A percentile compares a stretch with the other conserved stretches of the same genome.
Evolutionary conservation across 1,139 yeast genomes (phyloP).

Genomic region (Schizosaccharomyces versatilis): DNA sequence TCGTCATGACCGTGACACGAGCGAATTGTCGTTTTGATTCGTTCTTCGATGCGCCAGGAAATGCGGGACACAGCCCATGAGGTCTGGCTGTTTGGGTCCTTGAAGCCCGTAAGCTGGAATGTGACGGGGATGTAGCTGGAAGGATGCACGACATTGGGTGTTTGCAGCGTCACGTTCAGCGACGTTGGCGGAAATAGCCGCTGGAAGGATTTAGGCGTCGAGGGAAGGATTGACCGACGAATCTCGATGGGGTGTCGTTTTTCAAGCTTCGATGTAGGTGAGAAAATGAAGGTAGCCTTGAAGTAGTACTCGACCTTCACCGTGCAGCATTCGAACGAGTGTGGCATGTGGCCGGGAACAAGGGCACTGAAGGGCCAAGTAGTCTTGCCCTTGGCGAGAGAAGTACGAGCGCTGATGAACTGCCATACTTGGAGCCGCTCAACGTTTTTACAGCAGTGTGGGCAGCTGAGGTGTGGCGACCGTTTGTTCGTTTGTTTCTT

Average conservation of each 20-base stretch:
- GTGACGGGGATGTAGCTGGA: conserved; percentile 66
- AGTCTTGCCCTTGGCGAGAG: conserved; percentile 42
- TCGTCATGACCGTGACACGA: conserved; percentile 34
- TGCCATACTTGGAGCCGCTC: conserved; percentile 75
- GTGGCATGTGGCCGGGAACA: conserved; percentile 76
- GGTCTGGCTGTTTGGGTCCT: conserved; percentile 21
- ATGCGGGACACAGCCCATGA: conserved; percentile 88
- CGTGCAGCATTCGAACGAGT: conserved; percentile 38
- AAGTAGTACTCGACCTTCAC: conserved; percentile 49
- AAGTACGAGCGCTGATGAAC: conserved; percentile 36
- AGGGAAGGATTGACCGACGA: conserved; percentile 54
- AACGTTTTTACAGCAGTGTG: conserved; percentile 31
- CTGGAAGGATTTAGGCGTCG: conserved; percentile 66
- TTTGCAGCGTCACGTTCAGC: conserved; percentile 60
- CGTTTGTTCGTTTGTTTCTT: conserved; percentile 46
- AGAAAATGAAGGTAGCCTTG: conserved; percentile 37
- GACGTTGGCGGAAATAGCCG: conserved; percentile 92
- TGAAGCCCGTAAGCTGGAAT: conserved; percentile 49
- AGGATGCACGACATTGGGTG: conserved; percentile 80
- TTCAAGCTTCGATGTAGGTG: conserved; percentile 19
- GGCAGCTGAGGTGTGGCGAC: conserved; percentile 38
- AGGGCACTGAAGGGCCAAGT: conserved; percentile 88
- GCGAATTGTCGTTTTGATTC: conserved; percentile 35
- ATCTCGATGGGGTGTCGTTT: conserved; percentile 50
- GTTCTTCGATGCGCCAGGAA: conserved; percentile 74